Base-by-base conservation (phyloP, 306 rosid species). In the Styphnolobium japonicum region DNA sequence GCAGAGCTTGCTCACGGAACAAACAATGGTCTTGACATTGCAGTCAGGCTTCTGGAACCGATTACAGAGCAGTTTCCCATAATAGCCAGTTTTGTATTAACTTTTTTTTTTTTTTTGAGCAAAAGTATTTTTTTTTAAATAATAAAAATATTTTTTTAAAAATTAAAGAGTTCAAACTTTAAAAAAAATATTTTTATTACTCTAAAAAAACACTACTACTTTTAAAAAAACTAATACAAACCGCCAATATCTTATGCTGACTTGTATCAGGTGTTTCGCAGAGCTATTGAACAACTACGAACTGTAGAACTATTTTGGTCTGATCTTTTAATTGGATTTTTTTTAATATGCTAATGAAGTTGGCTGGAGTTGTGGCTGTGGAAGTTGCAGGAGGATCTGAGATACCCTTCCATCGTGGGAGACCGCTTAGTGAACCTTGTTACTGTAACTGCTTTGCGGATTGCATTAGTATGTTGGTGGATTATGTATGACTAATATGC, bases 281-380 rank as follows among this genome's bases (percentile, higher is more conserved):
- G 16, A 48, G 4, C 15, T 21, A 52, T 52, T 57, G 48, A 36
- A 66, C 52, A 6, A 12, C 19, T 4, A 16, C 12, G 67, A 14
- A 10, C 36, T 33, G 7, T 23, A 25, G 4, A 5, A 21, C 18
- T 18, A 25, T 27, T 19, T 51, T 49, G 58, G 2, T 25, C 10
- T n/a, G 18, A 27, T 18, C 4, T 21, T 64, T n/a, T 46, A 34
- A 57, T 18, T 80, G 3, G 12, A 6, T 29, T 11, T n/a, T 21
- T 8, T 15, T 27, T 22, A 11, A 12, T 67, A 51, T 31, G 66
- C 16, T 51, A 16, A 51, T 56, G 68, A 71, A 90, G 93, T 81
- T 90, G 83, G 91, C 90, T 64, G 91, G 93, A 45, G 90, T 86
- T 80, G 86, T 90, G 49, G 94, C 91, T 0, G 86, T 87, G 15